Evolutionary conservation across 1,284 basidiomycete species (phyloP).

Genomic region (Ceratobasidium papillatum): DNA sequence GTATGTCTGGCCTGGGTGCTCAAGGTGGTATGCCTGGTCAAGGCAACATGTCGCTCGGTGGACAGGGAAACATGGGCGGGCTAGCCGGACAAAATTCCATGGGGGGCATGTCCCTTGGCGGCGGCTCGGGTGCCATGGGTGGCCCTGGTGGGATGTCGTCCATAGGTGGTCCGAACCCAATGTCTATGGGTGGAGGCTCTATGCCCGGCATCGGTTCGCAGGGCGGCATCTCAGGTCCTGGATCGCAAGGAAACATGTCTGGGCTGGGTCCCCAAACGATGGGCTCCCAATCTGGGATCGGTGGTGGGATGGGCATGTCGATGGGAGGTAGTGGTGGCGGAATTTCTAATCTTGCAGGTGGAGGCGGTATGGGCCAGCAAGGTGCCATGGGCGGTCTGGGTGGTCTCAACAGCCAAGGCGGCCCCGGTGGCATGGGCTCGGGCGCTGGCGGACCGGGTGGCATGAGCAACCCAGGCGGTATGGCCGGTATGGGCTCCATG

Average conservation of each 20-base stretch:
- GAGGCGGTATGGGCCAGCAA: conserved; percentile 10
- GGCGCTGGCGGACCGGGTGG: neutral
- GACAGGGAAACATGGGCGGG: conserved; percentile 1
- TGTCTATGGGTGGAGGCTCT: conserved; percentile 10
- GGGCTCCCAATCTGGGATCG: neutral
- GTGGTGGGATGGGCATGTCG: neutral
- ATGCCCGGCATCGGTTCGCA: neutral
- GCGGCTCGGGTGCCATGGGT: neutral
- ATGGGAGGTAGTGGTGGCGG: conserved; percentile 8
- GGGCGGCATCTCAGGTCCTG: neutral
- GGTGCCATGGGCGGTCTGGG: neutral
- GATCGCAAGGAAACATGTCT: neutral
- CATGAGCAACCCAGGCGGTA: conserved; percentile 10
- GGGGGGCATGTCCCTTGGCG: neutral
- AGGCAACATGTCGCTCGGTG: conserved; percentile 4
- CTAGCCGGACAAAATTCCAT: neutral
- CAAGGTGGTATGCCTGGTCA: conserved; percentile 15
- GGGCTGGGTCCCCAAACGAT: neutral
- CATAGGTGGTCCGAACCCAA: neutral
- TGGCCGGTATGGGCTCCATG: conserved; percentile 2
- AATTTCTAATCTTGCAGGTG: conserved; percentile 8
- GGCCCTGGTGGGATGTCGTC: conserved; percentile 23
- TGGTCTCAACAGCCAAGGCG: neutral
- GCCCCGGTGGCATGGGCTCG: conserved; percentile 9
- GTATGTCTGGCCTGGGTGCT: conserved; percentile 6